phyloP scores from a whole-genome alignment of 2,329 filamentous ascomycete species.

The Leptographium lundbergii region DNA sequence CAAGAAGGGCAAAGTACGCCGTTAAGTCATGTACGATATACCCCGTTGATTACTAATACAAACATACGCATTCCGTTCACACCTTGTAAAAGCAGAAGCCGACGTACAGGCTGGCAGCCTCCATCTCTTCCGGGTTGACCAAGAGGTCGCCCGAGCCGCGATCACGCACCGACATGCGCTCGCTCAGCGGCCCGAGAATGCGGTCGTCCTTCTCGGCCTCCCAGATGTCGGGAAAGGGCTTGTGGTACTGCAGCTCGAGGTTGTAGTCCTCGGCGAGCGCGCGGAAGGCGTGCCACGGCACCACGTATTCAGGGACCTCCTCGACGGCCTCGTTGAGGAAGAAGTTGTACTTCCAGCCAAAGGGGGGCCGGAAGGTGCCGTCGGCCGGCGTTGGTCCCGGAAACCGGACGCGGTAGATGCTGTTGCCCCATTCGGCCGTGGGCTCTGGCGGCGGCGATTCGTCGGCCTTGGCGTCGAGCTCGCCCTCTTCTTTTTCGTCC shows the following conservation, averaged over 20 bases:
- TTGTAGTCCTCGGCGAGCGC: conserved; percentile 94
- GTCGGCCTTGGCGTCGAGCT: conserved; percentile 17
- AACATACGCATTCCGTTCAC: conserved; percentile 20
- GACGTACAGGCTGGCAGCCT: conserved; percentile 83
- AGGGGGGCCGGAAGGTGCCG: conserved; percentile 85
- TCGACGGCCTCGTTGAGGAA: conserved; percentile 94
- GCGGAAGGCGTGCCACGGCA: conserved; percentile 96
- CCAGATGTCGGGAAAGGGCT: conserved; percentile 85
- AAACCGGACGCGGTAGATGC: conserved; percentile 83
- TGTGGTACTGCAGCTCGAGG: conserved; percentile 87
- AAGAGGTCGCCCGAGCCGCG: conserved; percentile 52
- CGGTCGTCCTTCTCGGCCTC: conserved; percentile 77
- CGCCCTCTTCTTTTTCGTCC: background rate
- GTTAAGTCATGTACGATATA: background rate
- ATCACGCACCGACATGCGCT: conserved; percentile 88
- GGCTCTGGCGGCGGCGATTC: conserved; percentile 40
- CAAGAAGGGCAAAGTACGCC: too few species aligned
- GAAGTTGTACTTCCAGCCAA: conserved; percentile 97
- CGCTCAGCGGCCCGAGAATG: conserved; percentile 70
- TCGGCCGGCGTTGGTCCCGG: conserved; percentile 70
- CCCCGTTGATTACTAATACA: background rate
- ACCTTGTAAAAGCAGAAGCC: conserved; percentile 98
- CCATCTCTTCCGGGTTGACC: conserved; percentile 78
- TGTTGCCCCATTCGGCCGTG: conserved; percentile 80
- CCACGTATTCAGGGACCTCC: conserved; percentile 91